Conservation (phyloP, 371 early-diverging fungal genomes). For the Zychaea mexicana region DNA sequence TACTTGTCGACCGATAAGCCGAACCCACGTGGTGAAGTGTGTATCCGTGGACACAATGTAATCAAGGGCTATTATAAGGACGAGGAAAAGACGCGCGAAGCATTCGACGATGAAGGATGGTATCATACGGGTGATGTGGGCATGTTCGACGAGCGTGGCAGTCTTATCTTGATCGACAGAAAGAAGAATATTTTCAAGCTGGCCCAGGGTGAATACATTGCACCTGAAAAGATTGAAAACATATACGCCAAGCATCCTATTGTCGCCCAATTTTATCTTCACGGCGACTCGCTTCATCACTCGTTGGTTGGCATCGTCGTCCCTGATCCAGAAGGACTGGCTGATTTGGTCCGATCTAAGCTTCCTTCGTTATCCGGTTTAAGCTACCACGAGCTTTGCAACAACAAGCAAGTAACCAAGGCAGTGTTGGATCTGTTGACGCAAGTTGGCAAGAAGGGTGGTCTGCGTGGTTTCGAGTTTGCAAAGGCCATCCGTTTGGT, state of each 20-base stretch:
- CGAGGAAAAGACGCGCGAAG: conserved; percentile 78
- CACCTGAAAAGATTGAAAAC: conserved; percentile 95
- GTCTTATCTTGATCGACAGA: conserved; percentile 85
- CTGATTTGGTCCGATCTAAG: conserved; percentile 33
- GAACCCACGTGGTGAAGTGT: conserved; percentile 88
- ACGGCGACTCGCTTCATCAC: conserved; percentile 85
- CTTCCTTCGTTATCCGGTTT: conserved; percentile 31
- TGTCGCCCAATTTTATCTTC: conserved; percentile 72
- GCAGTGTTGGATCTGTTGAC: conserved; percentile 64
- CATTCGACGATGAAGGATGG: conserved; percentile 90
- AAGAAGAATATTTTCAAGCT: conserved; percentile 98
- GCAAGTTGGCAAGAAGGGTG: conserved; percentile 56
- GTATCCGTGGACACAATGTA: conserved; percentile 80
- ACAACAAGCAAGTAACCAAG: conserved; percentile 54
- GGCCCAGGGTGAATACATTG: conserved; percentile 91
- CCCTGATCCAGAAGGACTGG: conserved; percentile 67
- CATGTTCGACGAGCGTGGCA: conserved; percentile 68
- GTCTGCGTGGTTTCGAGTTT: conserved; percentile 61
- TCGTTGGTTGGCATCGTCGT: conserved; percentile 84
- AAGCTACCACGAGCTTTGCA: conserved; percentile 52
- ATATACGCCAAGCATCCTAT: conserved; percentile 56
- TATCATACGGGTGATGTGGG: conserved; percentile 94
- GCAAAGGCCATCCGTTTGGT: conserved; percentile 57
- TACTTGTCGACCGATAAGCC: conserved; percentile 80
- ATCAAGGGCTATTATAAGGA: conserved; percentile 87